Base-by-base conservation (phyloP, 768 basidiomycete genomes). In the Dacryopinax primogenitus region DNA sequence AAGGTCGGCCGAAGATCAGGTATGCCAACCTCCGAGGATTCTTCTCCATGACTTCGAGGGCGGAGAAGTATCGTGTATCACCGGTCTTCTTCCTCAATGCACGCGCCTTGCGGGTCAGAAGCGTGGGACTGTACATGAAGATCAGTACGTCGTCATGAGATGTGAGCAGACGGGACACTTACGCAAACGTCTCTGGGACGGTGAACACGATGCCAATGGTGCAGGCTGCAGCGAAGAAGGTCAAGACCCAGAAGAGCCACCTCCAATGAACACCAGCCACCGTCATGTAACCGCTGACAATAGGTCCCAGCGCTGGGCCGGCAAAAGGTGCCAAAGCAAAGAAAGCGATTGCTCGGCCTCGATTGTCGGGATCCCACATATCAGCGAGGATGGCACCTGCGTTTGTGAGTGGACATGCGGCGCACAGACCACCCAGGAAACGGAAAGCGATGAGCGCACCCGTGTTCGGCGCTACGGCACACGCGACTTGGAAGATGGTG, bases 1-100 rank as follows among this genome's bases (percentile, higher is more conserved):
- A 82, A 0, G 86, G 86, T 0, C 84, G 78, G 67, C 79, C 78
- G 36, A 87, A 68, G 0, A 84, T 86, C 35, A 84, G 80, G 63
- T 81, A 76, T 26, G 84, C 23, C 28, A 7, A 71, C 69, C 28
- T 32, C 11, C 34, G 33, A 16, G 64, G 66, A 1, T 71, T 71
- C 68, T 72, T 73, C 1, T 63, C 47, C 9, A 70, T 71, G 3
- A 30, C 21, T 21, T 73, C 64, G 70, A 72, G 66, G n/a, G 73
- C 73, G 0, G 76, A 76, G 67, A 73, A 76, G 66, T 72, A 77
- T 34, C 70, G 63, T 12, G 69, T 44, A 39, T 76, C 72, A 12
- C 73, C 74, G 9, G 76, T 75, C 63, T 74, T 73, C 66, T 74
- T 74, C 12, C 75, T 64, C 26, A 77, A 63, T 18, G 68, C 66